Base-by-base conservation (phyloP, 1,284 basidiomycete genomes). In the Athelia psychrophila region DNA sequence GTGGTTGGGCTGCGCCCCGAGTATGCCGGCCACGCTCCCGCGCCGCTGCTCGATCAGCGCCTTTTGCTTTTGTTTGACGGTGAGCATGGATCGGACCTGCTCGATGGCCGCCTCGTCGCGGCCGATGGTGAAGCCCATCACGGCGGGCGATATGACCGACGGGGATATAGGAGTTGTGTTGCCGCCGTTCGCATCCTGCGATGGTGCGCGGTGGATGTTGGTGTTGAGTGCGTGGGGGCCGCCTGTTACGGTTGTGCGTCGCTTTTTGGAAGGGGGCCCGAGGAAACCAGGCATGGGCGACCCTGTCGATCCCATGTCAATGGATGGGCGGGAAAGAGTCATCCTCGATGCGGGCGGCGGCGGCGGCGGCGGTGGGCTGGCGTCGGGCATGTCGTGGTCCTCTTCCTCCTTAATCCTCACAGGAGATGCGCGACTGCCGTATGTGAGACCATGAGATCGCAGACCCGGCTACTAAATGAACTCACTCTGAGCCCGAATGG, bases 1-100 rank as follows among this genome's bases (percentile, higher is more conserved):
- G 38, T 42, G 16, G n/a, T n/a, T n/a, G 20, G 16, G 38, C 20
- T 16, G 16, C 19, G 10, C 54, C 38, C 69, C 60, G 27, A 30
- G 6, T 30, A 30, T 30, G n/a, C 75, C 76, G 5, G 76, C 78
- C 12, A 75, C 70, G 63, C 81, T 84, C 16, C 78, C 83, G 53
- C 86, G 68, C 47, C 84, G 76, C 64, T 86, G 83, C 63, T 88
- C 84, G 53, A 84, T 83, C 53, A 84, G 71, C 44, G 80, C 77
- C 65, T 86, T 83, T 66, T 86, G 86, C 58, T 84, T 82, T 63
- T 84, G 84, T 60, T 86, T 87, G 48, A 81, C 76, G 33, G 74
- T 70, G 54, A 84, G 72, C 73, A 80, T 80, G 22, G 82, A 80
- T 59, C 83, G 76, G 30, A 84, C 77, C 61, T 84, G 81, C 59